Evolutionary conservation across 2,329 filamentous ascomycete species (phyloP).

Genomic region (Apiospora hydei): DNA sequence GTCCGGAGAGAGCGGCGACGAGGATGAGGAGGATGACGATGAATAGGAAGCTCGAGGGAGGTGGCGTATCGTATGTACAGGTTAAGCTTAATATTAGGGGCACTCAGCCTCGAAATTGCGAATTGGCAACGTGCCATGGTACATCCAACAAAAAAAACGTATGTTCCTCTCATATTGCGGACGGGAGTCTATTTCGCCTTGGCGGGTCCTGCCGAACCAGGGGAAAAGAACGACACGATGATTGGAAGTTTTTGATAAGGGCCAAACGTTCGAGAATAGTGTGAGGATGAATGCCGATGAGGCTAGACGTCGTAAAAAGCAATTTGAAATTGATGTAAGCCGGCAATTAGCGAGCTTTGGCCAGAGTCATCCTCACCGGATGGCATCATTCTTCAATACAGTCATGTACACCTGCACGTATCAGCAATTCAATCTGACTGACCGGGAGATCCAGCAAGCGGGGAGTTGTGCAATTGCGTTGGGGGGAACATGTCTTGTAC

Average conservation of each 20-base stretch:
- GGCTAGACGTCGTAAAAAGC: background rate
- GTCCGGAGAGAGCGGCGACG: slow-evolving; percentile 54
- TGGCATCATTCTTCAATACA: background rate
- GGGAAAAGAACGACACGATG: background rate
- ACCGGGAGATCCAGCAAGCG: slow-evolving; percentile 1
- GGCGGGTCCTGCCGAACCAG: slow-evolving; percentile 8
- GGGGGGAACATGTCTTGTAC: background rate
- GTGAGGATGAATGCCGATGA: background rate
- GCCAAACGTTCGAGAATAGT: slow-evolving; percentile 14
- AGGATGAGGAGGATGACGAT: slow-evolving; percentile 42
- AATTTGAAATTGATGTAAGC: background rate
- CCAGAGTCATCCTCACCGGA: background rate
- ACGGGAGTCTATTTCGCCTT: slow-evolving; percentile 1
- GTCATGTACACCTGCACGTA: background rate
- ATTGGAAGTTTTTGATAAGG: background rate
- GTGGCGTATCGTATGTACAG: slow-evolving; percentile 29
- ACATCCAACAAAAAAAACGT: slow-evolving; percentile 1
- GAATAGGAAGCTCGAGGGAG: slow-evolving; percentile 45
- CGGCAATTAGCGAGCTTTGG: slow-evolving; percentile 6
- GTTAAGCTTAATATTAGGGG: slow-evolving; percentile 24
- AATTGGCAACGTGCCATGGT: slow-evolving; percentile 3
- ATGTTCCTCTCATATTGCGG: background rate
- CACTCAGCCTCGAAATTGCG: slow-evolving; percentile 9
- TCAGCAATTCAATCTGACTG: background rate
- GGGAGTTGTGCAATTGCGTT: background rate